These are phyloP conservation scores for Mycena filopes DNA, from an alignment of 768 basidiomycete species.

Conservation along the genomic window DNA sequence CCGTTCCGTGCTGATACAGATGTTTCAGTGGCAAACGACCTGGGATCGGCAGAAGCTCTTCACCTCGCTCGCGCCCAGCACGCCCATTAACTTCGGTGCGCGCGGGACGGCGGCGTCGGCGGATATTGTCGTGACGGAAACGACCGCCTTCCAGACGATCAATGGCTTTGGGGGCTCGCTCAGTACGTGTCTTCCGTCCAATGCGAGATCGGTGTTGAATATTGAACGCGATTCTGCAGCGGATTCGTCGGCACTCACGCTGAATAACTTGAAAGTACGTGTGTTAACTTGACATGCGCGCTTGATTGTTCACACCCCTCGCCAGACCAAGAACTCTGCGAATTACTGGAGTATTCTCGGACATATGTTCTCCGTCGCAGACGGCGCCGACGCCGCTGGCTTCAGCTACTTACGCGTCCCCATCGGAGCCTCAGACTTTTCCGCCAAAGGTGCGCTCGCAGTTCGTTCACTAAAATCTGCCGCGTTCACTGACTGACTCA, in stretches of 20 bases:
- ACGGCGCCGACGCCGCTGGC: conserved; percentile 71
- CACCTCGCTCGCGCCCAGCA: conserved; percentile 55
- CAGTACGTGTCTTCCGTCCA: conserved; percentile 69
- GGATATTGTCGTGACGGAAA: conserved; percentile 71
- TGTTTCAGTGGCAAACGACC: conserved; percentile 66
- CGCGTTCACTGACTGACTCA: neutral
- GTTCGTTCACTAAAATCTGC: neutral
- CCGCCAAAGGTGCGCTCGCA: conserved; percentile 58
- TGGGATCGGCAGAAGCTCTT: conserved; percentile 63
- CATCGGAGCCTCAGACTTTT: conserved; percentile 82
- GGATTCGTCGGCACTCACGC: conserved; percentile 73
- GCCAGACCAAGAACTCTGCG: conserved; percentile 58
- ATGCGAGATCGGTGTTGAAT: neutral
- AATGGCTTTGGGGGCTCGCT: conserved; percentile 68
- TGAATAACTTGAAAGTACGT: conserved; percentile 73
- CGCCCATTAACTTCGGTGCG: conserved; percentile 65
- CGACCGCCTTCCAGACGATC: conserved; percentile 65
- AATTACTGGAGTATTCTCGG: conserved; percentile 71
- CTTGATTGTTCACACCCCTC: neutral
- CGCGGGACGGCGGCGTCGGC: conserved; percentile 68
- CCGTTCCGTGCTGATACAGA: conserved; percentile 9
- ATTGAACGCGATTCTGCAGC: conserved; percentile 50
- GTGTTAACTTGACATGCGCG: neutral
- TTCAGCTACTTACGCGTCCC: conserved; percentile 77
- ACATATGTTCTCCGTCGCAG: conserved; percentile 69